phyloP scores from a whole-genome alignment of 306 rosid species.

The Castanea mollissima region DNA sequence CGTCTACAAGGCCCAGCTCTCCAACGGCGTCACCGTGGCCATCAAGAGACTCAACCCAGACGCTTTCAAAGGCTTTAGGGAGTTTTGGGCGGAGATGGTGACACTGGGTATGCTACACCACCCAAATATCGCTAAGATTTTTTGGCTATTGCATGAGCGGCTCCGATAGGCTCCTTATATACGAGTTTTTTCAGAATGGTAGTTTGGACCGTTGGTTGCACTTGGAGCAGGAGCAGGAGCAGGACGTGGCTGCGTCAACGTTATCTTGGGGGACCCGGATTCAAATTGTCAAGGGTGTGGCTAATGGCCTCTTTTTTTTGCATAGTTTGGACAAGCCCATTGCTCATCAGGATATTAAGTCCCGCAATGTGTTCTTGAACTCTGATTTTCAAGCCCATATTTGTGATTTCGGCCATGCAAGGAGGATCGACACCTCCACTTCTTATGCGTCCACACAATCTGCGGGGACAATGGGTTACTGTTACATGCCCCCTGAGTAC shows the following conservation, averaged over 20 bases:
- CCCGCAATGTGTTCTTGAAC: slow-evolving; percentile 47
- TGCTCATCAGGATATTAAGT: too few species aligned
- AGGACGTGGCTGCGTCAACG: slow-evolving; percentile 11
- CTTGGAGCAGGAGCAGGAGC: slow-evolving; percentile 38
- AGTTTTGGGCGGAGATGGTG: slow-evolving; percentile 53
- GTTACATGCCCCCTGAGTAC: slow-evolving; percentile 95
- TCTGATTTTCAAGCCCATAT: slow-evolving; percentile 65
- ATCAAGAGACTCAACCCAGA: slow-evolving; percentile 75
- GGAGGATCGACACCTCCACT: slow-evolving; percentile 43
- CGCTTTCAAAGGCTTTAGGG: slow-evolving; percentile 93
- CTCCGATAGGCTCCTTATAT: too few species aligned
- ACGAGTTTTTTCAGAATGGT: too few species aligned
- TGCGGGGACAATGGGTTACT: slow-evolving; percentile 64
- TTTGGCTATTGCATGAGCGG: too few species aligned
- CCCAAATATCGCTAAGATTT: neutral
- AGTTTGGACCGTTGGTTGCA: slow-evolving; percentile 71
- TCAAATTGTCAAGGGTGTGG: slow-evolving; percentile 25
- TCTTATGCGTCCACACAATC: slow-evolving; percentile 79
- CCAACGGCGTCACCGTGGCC: slow-evolving; percentile 67
- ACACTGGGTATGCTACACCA: neutral
- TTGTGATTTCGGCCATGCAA: slow-evolving; percentile 84
- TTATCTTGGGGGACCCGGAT: slow-evolving; percentile 56
- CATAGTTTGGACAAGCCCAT: too few species aligned
- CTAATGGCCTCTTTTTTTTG: too few species aligned
- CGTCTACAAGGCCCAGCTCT: slow-evolving; percentile 78